Evolutionary conservation across 1,284 basidiomycete genomes (phyloP).

Genomic region (Takashimella tepidaria): DNA sequence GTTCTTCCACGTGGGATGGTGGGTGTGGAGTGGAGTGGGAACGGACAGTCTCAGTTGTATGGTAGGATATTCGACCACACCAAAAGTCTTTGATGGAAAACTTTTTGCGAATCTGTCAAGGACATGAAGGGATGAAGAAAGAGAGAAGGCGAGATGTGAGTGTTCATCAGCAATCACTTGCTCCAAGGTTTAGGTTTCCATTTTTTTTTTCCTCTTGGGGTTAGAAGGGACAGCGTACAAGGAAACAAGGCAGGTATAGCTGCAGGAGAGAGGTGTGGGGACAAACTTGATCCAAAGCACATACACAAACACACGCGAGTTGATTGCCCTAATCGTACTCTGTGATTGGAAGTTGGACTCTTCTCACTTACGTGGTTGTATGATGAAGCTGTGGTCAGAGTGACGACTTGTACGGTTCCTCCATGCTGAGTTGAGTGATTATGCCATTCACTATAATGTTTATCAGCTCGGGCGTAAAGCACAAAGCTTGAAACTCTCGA

Average conservation of each 20-base stretch:
- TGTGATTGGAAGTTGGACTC: neutral
- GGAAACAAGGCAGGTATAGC: no score
- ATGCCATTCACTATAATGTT: conserved; percentile 27
- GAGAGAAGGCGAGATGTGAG: neutral
- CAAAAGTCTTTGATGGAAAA: conserved; percentile 34
- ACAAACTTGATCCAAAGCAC: no score
- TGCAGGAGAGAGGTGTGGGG: no score
- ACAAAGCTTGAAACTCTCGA: no score
- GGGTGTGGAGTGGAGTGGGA: neutral
- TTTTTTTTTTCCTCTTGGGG: no score
- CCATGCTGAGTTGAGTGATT: conserved; percentile 22
- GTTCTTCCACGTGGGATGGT: neutral
- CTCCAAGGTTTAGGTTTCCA: no score
- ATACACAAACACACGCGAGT: no score
- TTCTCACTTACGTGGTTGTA: conserved; percentile 7
- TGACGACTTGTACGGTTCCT: conserved; percentile 25
- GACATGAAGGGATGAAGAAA: neutral
- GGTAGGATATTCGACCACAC: conserved; percentile 28
- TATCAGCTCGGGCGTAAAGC: neutral
- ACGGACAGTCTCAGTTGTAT: conserved; percentile 4
- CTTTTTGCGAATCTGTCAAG: conserved; percentile 24
- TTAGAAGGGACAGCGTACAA: neutral
- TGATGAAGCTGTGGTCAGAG: conserved; percentile 12
- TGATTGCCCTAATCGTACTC: neutral
- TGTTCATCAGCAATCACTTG: neutral